Base-by-base conservation (phyloP, 768 basidiomycete species). In the Naematelia encephala region DNA sequence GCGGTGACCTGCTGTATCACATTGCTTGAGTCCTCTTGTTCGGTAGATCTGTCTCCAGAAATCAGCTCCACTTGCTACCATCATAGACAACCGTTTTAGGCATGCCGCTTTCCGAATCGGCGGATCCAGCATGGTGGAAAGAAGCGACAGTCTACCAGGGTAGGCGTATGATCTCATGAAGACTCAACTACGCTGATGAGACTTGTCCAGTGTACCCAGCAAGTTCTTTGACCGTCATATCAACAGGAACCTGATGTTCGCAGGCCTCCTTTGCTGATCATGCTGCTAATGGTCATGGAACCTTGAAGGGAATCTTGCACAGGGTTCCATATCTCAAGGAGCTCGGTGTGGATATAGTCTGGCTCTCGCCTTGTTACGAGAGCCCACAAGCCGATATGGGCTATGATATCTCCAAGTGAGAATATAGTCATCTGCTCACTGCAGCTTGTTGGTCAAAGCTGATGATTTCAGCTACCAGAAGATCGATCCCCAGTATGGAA, bases 301-400 rank as follows among this genome's bases (percentile, higher is more conserved):
- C 66, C 72, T 80, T 90, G 30, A 82, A 80, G 22, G 87, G 87
- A 14, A 87, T 90, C 58, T 66, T 77, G 23, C 68, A 79, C 30
- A 86, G 87, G 68, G 77, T 89, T 5, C 85, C 86, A 64, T 87
- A 90, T 71, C 78, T 89, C 52, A 82, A 84, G 56, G 81, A 83
- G 50, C 80, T 90, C 2, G 87, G 87, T 0, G 83, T 85, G 2
- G 83, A 87, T 61, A 81, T 50, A 19, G 26, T 50, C 26, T 89
- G 87, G 87, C 80, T 89, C 16, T 83, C 80, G 3, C 86, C 87
- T 10, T 87, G 88, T 43, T 89, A 87, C 76, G 80, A 81, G 53
- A 84, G 83, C 1, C 87, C 86, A 0, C 78, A 83, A 55, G 84
- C 82, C 1, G 87, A 88, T 74, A 87, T 87, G 86, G 87, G 86